These are phyloP conservation scores for Pyrrhoderma noxium DNA, from an alignment of 1,284 basidiomycete genomes.

Conservation along the genomic window DNA sequence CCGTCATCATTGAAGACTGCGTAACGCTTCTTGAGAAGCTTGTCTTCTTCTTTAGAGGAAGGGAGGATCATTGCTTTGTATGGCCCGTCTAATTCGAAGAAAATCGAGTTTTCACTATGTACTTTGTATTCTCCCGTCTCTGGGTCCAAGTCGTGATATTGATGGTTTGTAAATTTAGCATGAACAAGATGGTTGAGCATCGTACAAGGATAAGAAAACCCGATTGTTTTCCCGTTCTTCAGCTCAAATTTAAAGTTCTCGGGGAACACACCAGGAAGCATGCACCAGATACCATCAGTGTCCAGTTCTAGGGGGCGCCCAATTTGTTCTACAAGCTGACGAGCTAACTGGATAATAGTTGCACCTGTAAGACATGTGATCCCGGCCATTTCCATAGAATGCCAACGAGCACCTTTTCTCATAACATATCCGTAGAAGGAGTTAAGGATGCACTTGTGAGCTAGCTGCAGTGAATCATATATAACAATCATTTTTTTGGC, in stretches of 20 bases:
- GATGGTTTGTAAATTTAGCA: slow-evolving; percentile 93
- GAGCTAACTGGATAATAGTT: slow-evolving; percentile 99
- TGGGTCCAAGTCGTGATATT: slow-evolving; percentile 91
- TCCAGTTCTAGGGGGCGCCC: slow-evolving; percentile 96
- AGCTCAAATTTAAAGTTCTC: slow-evolving; percentile 98
- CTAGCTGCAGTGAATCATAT: slow-evolving; percentile 98
- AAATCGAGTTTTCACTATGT: slow-evolving; percentile 98
- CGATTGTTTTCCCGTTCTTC: slow-evolving; percentile 79
- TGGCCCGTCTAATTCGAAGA: slow-evolving; percentile 98
- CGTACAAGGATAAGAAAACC: slow-evolving; percentile 97
- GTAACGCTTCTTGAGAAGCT: slow-evolving; percentile 97
- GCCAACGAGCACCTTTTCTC: slow-evolving; percentile 99
- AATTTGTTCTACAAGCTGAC: slow-evolving; percentile 94
- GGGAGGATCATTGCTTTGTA: slow-evolving; percentile 99
- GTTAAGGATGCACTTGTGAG: slow-evolving; percentile 99
- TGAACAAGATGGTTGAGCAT: slow-evolving; percentile 99
- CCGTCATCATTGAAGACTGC: slow-evolving; percentile 99
- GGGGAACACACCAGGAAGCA: slow-evolving; percentile 96
- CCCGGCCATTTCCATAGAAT: slow-evolving; percentile 99
- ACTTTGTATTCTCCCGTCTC: slow-evolving; percentile 81
- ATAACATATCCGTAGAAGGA: slow-evolving; percentile 99
- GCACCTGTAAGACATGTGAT: slow-evolving; percentile 99
- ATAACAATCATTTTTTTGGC: slow-evolving; percentile 99
- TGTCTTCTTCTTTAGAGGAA: slow-evolving; percentile 99
- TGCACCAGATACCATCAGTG: slow-evolving; percentile 99